phyloP scores from a whole-genome alignment of 73 alveolate species.

The Paramecium sexaurelia region DNA sequence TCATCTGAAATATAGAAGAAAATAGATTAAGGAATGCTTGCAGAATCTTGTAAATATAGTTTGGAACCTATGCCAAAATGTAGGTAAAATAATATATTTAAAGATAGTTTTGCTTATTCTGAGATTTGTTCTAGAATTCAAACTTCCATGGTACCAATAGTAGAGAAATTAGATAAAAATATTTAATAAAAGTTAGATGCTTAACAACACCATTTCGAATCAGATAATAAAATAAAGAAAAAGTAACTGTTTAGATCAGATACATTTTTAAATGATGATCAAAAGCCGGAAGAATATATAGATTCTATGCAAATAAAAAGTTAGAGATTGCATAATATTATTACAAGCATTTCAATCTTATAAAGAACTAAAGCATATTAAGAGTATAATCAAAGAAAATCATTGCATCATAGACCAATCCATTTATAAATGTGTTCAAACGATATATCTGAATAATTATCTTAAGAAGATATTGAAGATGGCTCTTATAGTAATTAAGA shows the following conservation, averaged over 20 bases:
- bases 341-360: background rate
- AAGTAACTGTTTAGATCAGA: background rate
- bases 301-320: slow-evolving; percentile 19
- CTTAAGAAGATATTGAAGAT: background rate
- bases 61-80: slow-evolving; percentile 38
- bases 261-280: background rate
- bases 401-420: background rate
- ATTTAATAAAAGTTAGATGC: background rate
- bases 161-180: background rate
- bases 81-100: background rate
- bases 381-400: background rate
- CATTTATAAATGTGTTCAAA: slow-evolving; percentile 3
- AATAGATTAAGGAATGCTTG: slow-evolving; percentile 8
- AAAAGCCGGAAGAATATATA: background rate
- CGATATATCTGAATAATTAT: background rate
- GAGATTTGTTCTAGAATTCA: background rate
- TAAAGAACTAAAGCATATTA: slow-evolving; percentile 32
- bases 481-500: background rate
- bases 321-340: background rate
- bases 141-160: slow-evolving; percentile 18
- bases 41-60: slow-evolving; percentile 20
- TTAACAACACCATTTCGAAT: background rate
- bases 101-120: background rate
- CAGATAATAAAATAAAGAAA: background rate
- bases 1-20: slow-evolving; percentile 28